Base-by-base conservation (phyloP, 2,329 filamentous ascomycete species). In the Microsporum ferrugineum region DNA sequence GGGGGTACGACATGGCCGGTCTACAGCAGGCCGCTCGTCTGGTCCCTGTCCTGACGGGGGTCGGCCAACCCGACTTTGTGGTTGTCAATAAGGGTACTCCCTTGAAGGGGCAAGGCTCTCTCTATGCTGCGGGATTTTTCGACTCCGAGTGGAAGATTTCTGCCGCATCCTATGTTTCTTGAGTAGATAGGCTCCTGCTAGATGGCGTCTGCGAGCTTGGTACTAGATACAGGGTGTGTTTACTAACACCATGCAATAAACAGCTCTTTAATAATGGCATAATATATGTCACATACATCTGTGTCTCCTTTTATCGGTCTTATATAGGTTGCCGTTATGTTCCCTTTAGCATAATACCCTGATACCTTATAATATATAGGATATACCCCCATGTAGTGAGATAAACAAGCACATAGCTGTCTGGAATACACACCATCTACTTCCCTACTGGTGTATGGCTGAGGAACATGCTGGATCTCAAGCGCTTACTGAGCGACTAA, bases 41-140 rank as follows among this genome's bases (percentile, higher is more conserved):
- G 41, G 73, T 83, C 29, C 82, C 82, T 0, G 78, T 79, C 65
- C 68, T 83, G 58, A 81, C 82, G 17, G 82, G 82, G 6, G 78
- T 77, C 57, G 81, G 82, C 0, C 80, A 82, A 65, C 82, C 82
- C 10, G 81, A 84, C 65, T 84, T 83, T 65, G 72, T 84, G 3
- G 68, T 84, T 1, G 65, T 80, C 33, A 73, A 77, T 49, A 66
- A 71, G 59, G 73, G 69, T 29, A 78, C 78, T 67, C 72, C 74
- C 61, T 81, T 77, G 78, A 77, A 76, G 64, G 82, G 81, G 0
- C 70, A 78, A 51, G 79, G 77, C 49, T 81, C 81, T 3, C 73
- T 76, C 3, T 68, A 80, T 61, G 80, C 80, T 2, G 74, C 83
- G 71, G 82, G 82, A 0, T 83, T 81, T 69, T 79, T 84, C 64